phyloP scores from a whole-genome alignment of 768 basidiomycete genomes.

The Tricholoma terreum region DNA sequence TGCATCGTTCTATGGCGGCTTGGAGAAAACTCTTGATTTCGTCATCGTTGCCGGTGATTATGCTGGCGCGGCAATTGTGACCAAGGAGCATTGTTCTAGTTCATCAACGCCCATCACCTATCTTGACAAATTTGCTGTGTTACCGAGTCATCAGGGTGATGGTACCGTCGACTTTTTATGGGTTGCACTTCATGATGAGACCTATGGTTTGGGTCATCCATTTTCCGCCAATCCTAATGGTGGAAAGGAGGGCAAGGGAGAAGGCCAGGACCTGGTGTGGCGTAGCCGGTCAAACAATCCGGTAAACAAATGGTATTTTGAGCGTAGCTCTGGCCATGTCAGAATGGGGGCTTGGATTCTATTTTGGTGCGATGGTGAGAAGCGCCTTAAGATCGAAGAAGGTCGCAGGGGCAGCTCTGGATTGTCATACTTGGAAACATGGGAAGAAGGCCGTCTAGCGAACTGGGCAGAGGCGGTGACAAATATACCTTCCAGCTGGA shows the following conservation, averaged over 20 bases:
- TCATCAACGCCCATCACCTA: conserved; percentile 66
- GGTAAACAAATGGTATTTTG: conserved; percentile 99
- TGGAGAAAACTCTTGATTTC: conserved; percentile 81
- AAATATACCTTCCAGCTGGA: conserved; percentile 81
- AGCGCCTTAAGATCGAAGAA: conserved; percentile 68
- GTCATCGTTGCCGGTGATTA: conserved; percentile 95
- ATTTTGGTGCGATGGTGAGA: conserved; percentile 99
- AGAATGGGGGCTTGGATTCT: conserved; percentile 85
- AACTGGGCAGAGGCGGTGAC: conserved; percentile 67
- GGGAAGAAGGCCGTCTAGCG: conserved; percentile 69
- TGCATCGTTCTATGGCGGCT: conserved; percentile 72
- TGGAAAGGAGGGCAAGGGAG: conserved; percentile 83
- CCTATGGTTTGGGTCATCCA: conserved; percentile 91
- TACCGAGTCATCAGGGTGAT: conserved; percentile 93
- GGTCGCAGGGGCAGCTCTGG: conserved; percentile 60
- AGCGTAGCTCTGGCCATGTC: conserved; percentile 88
- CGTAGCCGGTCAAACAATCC: conserved; percentile 90
- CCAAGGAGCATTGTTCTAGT: conserved; percentile 49
- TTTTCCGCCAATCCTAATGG: conserved; percentile 96
- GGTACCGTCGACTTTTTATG: conserved; percentile 99
- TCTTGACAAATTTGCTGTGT: conserved; percentile 97
- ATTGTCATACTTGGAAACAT: conserved; percentile 69
- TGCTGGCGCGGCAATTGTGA: conserved; percentile 91
- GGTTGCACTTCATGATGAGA: conserved; percentile 98
- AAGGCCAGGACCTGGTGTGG: conserved; percentile 96